Evolutionary conservation across 805 yeast genomes (phyloP), one percentile per base, ranked within the genome.

Genomic region (Torulaspora microellipsoides): DNA sequence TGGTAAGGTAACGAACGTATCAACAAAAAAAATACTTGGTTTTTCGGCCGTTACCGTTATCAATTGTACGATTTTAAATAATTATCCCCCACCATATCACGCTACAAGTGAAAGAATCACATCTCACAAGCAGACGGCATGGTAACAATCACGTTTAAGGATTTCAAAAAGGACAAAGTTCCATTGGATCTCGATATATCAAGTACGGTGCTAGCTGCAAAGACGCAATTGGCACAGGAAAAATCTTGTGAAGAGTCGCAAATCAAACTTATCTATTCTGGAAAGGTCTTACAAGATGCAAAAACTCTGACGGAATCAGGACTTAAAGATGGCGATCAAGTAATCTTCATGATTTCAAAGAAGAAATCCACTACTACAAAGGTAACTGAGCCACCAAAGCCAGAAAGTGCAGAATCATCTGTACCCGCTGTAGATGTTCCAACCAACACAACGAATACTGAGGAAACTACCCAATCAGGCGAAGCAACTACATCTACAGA

Each of bases 251-350:
- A 82, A 17, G 75, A 80, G 1, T 65, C 77, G 2, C 90, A 83
- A 59, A 80, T 91, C 62, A 91, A 90, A 69, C 79, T 93, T 59
- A 95, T 93, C 48, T 93, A 83, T 64, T 88, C 97, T 1, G 96
- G 90, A 38, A 89, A 89, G 61, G 91, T 93, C 34, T 78, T 93
- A 39, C 87, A 79, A 58, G 95, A 93, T 69, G 85, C 78, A 36
- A 85, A 87, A 60, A 73, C 84, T 2, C 72, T 91, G 46, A 83
- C 75, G 39, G 73, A 76, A 7, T 83, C 81, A 63, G 84, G 85
- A 52, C 76, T 91, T 54, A 87, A 88, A 63, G 90, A 83, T 29
- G 80, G 74, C 32, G 96, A 88, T 57, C 91, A 89, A 56, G 80
- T 93, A 42, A 90, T 93, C 44, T 91, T 89, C 65, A 91, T 93